Percentiles rank a stretch among this genome's conserved stretches.
Conservation (phyloP, 345 rosid genomes). For the Populus deltoides region DNA sequence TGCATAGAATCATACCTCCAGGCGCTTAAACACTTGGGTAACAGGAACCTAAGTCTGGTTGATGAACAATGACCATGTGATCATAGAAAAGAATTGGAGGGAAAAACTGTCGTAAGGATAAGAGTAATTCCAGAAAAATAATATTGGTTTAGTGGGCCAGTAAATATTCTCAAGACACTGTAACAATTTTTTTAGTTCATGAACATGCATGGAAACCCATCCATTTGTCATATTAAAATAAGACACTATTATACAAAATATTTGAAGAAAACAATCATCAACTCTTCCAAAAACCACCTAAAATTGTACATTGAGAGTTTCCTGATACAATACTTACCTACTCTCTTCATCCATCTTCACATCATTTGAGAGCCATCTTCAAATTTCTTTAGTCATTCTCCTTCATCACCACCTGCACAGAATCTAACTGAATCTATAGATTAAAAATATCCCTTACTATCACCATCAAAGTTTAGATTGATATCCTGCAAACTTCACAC, state of each 20-base stretch:
- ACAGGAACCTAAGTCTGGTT: background rate
- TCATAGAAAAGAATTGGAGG: background rate
- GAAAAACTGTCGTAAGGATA: background rate
- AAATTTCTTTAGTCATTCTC: conserved; percentile 15
- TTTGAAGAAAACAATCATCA: conserved; percentile 10
- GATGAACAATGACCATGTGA: background rate
- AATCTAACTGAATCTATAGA: conserved; percentile 9
- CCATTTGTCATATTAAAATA: conserved; percentile 6
- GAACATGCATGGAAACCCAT: conserved; percentile 8
- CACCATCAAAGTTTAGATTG: background rate
- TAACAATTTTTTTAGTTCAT: background rate
- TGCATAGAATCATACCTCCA: background rate
- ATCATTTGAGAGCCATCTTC: conserved; percentile 12
- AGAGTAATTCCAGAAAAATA: background rate
- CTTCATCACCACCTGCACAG: conserved; percentile 11
- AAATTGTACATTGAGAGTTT: conserved; percentile 26
- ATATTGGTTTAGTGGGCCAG: background rate
- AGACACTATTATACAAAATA: conserved; percentile 4
- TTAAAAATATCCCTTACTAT: background rate
- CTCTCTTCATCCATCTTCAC: conserved; percentile 4
- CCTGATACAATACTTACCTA: conserved; percentile 21
- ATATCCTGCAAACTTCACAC: conserved; percentile 6
- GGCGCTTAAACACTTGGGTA: background rate
- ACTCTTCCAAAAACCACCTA: conserved; percentile 16
- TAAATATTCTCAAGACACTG: background rate